Conservation (phyloP, 2,329 filamentous ascomycete genomes). For the Talaromyces sp. region DNA sequence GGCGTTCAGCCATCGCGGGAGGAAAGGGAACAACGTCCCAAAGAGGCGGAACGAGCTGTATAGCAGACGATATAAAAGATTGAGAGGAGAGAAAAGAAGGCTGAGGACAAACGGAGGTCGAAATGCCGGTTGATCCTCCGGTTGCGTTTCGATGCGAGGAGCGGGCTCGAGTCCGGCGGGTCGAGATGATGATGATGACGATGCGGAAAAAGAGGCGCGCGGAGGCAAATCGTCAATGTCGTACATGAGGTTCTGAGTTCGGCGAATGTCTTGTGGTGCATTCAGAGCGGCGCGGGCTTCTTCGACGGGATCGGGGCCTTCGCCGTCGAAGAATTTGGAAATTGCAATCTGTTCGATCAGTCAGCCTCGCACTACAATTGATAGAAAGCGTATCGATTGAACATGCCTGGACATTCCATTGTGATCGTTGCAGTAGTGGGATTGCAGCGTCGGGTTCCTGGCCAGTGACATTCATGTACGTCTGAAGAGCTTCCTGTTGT, state of each 20-base stretch:
- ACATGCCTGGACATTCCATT: conserved; percentile 90
- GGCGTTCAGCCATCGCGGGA: conserved; percentile 60
- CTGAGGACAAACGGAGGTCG: conserved; percentile 72
- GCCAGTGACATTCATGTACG: conserved; percentile 83
- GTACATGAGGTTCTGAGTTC: conserved; percentile 67
- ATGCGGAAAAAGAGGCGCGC: conserved; percentile 28
- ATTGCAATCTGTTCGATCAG: conserved; percentile 71
- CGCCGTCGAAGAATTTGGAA: conserved; percentile 95
- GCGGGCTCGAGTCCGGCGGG: conserved; percentile 62
- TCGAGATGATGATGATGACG: conserved; percentile 29
- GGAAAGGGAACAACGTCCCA: conserved; percentile 73
- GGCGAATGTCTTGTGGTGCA: conserved; percentile 62
- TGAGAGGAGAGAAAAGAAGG: conserved; percentile 77
- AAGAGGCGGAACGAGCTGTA: conserved; percentile 67
- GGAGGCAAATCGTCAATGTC: conserved; percentile 37
- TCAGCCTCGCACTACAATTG: not conserved
- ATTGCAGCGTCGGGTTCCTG: conserved; percentile 75
- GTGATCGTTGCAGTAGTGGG: conserved; percentile 73
- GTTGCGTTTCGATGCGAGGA: conserved; percentile 77
- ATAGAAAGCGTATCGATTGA: not conserved
- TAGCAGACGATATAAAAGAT: conserved; percentile 69
- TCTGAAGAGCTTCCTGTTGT: conserved; percentile 81
- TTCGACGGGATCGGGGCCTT: conserved; percentile 75
- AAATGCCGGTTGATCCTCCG: conserved; percentile 61
- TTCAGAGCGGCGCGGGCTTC: conserved; percentile 67